Conservation (phyloP, 169 alveolate genomes). For the Perkinsus chesapeaki region DNA sequence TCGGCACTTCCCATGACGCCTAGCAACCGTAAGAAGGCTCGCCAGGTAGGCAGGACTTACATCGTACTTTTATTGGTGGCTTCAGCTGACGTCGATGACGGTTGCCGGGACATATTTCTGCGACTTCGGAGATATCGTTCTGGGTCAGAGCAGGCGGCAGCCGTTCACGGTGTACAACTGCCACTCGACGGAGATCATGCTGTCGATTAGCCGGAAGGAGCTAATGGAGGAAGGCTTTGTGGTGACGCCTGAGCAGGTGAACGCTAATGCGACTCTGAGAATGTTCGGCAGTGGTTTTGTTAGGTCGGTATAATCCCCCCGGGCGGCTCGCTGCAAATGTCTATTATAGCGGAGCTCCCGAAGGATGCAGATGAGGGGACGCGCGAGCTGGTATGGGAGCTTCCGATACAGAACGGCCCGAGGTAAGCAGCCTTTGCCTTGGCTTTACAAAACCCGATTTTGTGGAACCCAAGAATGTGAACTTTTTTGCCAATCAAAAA, state of each 20-base stretch:
- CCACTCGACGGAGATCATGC: conserved; percentile 21
- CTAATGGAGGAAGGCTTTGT: conserved; percentile 3
- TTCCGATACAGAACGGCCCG: neutral
- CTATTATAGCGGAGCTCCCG: conserved; percentile 56
- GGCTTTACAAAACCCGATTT: too few species aligned
- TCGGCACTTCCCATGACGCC: neutral
- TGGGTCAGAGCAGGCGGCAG: conserved; percentile 50
- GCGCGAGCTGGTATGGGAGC: neutral
- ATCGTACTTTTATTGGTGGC: neutral
- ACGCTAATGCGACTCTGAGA: neutral
- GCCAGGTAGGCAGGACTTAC: neutral
- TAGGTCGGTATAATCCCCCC: neutral
- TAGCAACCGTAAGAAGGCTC: neutral
- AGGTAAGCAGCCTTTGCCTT: too few species aligned
- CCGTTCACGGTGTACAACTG: conserved; percentile 49
- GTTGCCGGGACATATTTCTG: conserved; percentile 63
- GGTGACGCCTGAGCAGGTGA: neutral
- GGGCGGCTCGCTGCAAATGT: conserved; percentile 36
- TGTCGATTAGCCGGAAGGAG: conserved; percentile 27
- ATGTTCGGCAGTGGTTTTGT: neutral
- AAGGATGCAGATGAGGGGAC: conserved; percentile 13
- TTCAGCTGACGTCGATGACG: neutral
- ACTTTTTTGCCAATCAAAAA: too few species aligned
- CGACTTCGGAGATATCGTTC: conserved; percentile 76
- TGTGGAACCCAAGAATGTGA: too few species aligned